These are phyloP conservation scores for Boletus vinaceobasis DNA, from an alignment of 768 basidiomycete species.

Conservation along the genomic window DNA sequence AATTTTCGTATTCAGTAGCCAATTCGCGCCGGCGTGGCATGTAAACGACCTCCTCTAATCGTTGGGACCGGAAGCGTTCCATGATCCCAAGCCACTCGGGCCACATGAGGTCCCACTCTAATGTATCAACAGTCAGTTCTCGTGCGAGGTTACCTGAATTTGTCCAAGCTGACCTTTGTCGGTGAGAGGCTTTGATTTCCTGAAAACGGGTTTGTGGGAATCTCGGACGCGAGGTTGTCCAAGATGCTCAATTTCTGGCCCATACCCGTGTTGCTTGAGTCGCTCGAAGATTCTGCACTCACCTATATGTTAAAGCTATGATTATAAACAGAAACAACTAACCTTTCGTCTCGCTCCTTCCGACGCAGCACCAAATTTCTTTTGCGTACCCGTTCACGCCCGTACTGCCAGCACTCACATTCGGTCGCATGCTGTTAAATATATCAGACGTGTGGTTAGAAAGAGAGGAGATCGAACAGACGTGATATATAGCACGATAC, in stretches of 20 bases:
- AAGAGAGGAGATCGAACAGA: background rate
- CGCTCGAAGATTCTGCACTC: background rate
- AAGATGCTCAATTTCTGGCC: background rate
- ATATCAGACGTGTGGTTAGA: background rate
- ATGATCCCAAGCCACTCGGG: slow-evolving; percentile 2
- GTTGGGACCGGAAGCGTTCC: background rate
- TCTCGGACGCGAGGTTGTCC: background rate
- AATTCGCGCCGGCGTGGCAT: slow-evolving; percentile 3
- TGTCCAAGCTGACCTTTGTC: slow-evolving; percentile 3
- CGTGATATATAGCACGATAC: background rate
- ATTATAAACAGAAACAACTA: background rate
- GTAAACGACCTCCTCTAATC: slow-evolving; percentile 1
- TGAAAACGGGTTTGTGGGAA: background rate
- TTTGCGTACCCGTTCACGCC: background rate
- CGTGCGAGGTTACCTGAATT: no score
- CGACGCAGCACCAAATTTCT: background rate
- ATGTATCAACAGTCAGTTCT: no score
- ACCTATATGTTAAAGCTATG: background rate
- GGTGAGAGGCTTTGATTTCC: slow-evolving; percentile 7
- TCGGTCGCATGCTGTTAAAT: background rate
- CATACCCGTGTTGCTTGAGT: background rate
- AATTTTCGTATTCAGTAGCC: background rate
- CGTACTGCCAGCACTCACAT: background rate
- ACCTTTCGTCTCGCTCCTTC: background rate
- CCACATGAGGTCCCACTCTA: slow-evolving; percentile 15